Base-by-base conservation (phyloP, 805 yeast species). In the Aciculoconidium aculeatum region DNA sequence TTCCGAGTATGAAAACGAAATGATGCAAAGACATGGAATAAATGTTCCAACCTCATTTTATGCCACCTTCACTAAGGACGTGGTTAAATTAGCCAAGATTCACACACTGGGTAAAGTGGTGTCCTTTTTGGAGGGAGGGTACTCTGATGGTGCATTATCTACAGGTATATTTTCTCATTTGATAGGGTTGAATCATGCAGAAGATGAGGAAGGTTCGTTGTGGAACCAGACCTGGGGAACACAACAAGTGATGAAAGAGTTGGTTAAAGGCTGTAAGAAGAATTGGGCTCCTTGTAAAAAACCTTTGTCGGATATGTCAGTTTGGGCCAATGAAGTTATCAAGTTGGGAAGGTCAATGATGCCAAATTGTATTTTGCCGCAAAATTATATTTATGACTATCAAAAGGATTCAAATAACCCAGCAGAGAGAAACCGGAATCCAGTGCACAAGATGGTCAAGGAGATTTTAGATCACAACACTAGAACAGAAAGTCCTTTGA, bases 11-110 rank as follows among this genome's bases (percentile, higher is more conserved):
- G 95, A 84, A 48, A 77, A 77, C 34, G 73, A 74, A n/a, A 72
- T 78, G 28, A 85, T 84, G 94, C 94, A 84, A 53, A 63, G 94
- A 31, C 94, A 85, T 50, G 75, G 75, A 0, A 84, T 80, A 15
- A 77, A 79, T 44, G 86, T 84, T 7, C 95, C 95, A 3, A 82
- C 94, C 0, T 71, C 79, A 11, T 84, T 85, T 46, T 84, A 79
- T 49, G 69, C 82, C 11, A 67, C 65, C 23, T 83, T 84, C 46
- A 78, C 94, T 4, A 65, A 67, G 20, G 94, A 84, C 51, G 77
- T 81, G 1, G 74, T 77, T n/a, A 70, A 67, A 31, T 54, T 84
- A 25, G 83, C 92, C 4, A 70, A 78, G 34, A 62, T 70, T 27
- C 80, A 72, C 43, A 58, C 79, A 5, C 54, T 66, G 7, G 82